phyloP scores from a whole-genome alignment of 2,329 filamentous ascomycete genomes.

The Aspergillus ibericus region DNA sequence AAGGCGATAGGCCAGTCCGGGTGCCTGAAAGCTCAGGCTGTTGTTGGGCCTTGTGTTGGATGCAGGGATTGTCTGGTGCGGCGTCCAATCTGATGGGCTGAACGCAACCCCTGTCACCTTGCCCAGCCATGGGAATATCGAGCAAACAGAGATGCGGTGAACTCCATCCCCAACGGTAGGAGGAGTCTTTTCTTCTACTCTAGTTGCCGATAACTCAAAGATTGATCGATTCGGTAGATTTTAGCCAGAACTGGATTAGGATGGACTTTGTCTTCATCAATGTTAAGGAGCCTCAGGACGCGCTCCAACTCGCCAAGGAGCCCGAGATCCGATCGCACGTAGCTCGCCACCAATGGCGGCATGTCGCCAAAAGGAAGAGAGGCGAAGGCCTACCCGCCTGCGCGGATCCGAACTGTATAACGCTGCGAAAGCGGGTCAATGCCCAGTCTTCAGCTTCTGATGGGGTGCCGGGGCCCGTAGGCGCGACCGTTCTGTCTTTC shows the following conservation, averaged over 20 bases:
- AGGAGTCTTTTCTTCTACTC: neutral
- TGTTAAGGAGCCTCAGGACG: conserved; percentile 24
- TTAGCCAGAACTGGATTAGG: neutral
- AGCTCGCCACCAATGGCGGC: conserved; percentile 27
- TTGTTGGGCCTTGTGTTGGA: no score
- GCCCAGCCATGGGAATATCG: no score
- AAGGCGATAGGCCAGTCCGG: no score
- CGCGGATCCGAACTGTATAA: neutral
- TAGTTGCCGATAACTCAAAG: neutral
- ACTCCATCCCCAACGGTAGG: neutral
- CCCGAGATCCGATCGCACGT: conserved; percentile 28
- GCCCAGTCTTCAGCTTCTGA: neutral
- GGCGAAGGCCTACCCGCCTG: neutral
- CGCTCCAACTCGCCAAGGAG: conserved; percentile 26
- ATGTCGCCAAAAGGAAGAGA: conserved; percentile 6
- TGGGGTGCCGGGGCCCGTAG: neutral
- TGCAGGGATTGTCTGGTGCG: no score
- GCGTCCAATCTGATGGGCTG: no score
- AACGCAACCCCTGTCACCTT: no score
- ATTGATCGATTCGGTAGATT: neutral
- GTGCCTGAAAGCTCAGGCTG: no score
- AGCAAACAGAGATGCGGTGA: neutral
- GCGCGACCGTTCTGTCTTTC: neutral
- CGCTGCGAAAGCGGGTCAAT: neutral
- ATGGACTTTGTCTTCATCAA: conserved; percentile 30